A percentile compares a stretch with the other conserved stretches of the same genome.
phyloP scores from a whole-genome alignment of 1,139 yeast species.

The Pneumocystis canis region DNA sequence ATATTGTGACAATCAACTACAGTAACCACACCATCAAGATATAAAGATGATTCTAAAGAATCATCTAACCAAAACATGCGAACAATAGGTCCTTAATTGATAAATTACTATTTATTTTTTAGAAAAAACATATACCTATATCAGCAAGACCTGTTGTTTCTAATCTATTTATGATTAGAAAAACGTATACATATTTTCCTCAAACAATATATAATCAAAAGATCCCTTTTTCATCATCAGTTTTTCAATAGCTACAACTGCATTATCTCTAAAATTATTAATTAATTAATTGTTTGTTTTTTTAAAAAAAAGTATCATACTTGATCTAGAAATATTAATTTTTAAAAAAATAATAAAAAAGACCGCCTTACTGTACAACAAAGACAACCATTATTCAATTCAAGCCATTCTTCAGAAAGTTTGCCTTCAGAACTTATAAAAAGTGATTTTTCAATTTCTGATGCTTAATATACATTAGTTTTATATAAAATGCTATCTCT shows the following conservation, averaged over 20 bases:
- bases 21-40: conserved; percentile 86
- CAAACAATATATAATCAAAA: conserved; percentile 69
- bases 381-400: conserved; percentile 87
- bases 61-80: conserved; percentile 96
- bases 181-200: neutral
- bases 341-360: conserved; percentile 25
- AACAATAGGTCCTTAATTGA: conserved; percentile 49
- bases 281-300: neutral
- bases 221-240: conserved; percentile 56
- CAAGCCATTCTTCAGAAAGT: conserved; percentile 81
- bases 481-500: neutral
- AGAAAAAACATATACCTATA: conserved; percentile 40
- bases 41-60: conserved; percentile 66
- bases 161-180: neutral
- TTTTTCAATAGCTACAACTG: conserved; percentile 86
- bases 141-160: conserved; percentile 98
- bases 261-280: conserved; percentile 42
- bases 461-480: conserved; percentile 24
- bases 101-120: neutral
- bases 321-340: conserved; percentile 2
- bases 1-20: conserved; percentile 73
- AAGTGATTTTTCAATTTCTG: conserved; percentile 75
- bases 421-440: conserved; percentile 51
- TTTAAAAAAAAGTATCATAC: neutral
- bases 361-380: conserved; percentile 70